Base-by-base conservation (phyloP, 352 stramenopile genomes). In the Pythium folliculosum region DNA sequence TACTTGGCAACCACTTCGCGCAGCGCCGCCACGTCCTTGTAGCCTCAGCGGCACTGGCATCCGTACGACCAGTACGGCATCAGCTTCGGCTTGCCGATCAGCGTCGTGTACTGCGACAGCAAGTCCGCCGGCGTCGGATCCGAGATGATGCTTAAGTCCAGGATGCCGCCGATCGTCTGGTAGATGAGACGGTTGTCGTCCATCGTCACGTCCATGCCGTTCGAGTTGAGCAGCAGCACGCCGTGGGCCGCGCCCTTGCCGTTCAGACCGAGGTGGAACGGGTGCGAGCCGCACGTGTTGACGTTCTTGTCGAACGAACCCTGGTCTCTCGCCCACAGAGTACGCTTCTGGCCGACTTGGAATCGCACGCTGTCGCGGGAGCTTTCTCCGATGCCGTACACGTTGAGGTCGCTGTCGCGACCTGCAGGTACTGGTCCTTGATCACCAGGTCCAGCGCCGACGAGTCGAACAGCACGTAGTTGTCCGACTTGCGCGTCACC, bases 61-160 rank as follows among this genome's bases (percentile, higher is more conserved):
- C 82, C 82, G 49, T 87, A 80, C 45, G 77, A 77, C 80, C 79
- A 90, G 75, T 88, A 88, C 25, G 82, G 82, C 61, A 75, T 69
- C 23, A 90, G 57, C 63, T 74, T 75, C 12, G 82, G 82, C 5
- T 69, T 67, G 16, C 82, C 82, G 57, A 90, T 75, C 47, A 90
- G 59, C 38, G 52, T 22, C 35, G 77, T 81, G 71, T 87, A 90
- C 71, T 90, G 79, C 23, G 49, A 43, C 40, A 83, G 70, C 14
- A 88, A 77, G 16, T 74, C 66, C 3, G 55, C 43, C 2, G 81
- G 77, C n/a, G 72, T 76, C 0, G 79, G 73, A 3, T 79, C 81
- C 3, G 75, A 48, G 32, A 90, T 63, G 32, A 88, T 72, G 76
- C 84, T 81, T 45, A 88, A 77, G 70, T 90, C 82, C 21, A 88